phyloP scores from a whole-genome alignment of 106 monocot genomes.

The Cymbidium sinense region DNA sequence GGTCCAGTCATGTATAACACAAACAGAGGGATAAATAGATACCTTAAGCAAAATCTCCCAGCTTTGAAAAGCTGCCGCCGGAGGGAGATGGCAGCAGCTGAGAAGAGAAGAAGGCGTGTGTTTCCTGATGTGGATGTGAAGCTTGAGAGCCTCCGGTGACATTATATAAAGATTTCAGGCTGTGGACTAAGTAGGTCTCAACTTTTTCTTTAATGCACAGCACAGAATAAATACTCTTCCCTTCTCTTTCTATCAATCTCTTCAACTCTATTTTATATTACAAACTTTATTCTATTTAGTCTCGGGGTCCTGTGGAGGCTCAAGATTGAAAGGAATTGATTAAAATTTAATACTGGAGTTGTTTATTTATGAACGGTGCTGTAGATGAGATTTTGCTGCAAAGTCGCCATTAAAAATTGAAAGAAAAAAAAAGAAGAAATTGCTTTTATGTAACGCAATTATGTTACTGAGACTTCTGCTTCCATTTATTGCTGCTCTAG shows the following conservation, averaged over 20 bases:
- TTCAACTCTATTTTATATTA: slow-evolving; percentile 3
- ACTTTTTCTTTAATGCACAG: slow-evolving; percentile 45
- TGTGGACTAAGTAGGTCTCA: slow-evolving; percentile 9
- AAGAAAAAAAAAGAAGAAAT: too few relatives aligned
- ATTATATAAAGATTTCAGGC: slow-evolving; percentile 55
- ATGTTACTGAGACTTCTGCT: background rate
- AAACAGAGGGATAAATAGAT: background rate
- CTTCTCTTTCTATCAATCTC: background rate
- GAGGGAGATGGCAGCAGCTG: background rate
- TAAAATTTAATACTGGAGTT: too few relatives aligned
- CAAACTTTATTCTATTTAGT: background rate
- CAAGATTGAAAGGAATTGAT: background rate
- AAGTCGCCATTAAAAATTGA: too few relatives aligned
- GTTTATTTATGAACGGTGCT: too few relatives aligned
- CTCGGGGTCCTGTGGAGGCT: background rate
- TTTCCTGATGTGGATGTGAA: slow-evolving; percentile 15
- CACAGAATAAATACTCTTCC: slow-evolving; percentile 21
- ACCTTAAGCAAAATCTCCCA: background rate
- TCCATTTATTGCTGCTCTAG: background rate
- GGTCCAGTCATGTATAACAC: background rate
- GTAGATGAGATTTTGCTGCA: too few relatives aligned
- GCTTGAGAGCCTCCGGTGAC: slow-evolving; percentile 19
- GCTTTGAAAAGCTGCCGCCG: background rate
- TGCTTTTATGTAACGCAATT: too few relatives aligned
- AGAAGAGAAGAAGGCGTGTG: slow-evolving; percentile 9